Evolutionary conservation across 192 early-diverging fungal genomes (phyloP).

Genomic region (Podochytrium sp.): DNA sequence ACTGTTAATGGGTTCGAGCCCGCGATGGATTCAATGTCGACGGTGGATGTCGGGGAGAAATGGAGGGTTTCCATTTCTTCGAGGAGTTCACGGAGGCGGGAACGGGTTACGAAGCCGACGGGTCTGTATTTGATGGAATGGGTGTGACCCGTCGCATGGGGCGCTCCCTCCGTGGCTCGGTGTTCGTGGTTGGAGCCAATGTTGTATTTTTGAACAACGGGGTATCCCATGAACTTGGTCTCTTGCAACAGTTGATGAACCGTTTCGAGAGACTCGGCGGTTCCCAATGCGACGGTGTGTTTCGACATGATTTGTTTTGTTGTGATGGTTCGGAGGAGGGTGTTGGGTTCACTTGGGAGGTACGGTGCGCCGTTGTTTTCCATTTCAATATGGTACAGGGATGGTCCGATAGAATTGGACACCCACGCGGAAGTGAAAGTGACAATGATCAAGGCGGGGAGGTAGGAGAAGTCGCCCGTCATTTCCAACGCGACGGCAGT

Average conservation of each 20-base stretch:
- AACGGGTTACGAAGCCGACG: conserved; percentile 12
- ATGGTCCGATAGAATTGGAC: conserved; percentile 9
- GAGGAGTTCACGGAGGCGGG: neutral
- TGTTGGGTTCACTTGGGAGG: conserved; percentile 34
- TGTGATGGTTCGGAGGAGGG: conserved; percentile 26
- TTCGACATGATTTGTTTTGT: conserved; percentile 20
- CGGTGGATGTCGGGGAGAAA: neutral
- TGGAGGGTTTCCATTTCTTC: neutral
- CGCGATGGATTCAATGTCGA: conserved; percentile 8
- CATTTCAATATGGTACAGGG: conserved; percentile 47
- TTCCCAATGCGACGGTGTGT: conserved; percentile 21
- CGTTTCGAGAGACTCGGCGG: neutral
- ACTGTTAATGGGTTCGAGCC: conserved; percentile 20
- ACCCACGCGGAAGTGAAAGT: conserved; percentile 30
- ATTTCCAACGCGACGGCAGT: conserved; percentile 40
- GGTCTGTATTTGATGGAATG: neutral
- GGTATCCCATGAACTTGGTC: conserved; percentile 30
- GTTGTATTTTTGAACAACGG: conserved; percentile 31
- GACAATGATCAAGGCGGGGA: conserved; percentile 39
- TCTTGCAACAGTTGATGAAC: neutral
- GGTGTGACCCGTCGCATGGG: neutral
- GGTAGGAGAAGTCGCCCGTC: conserved; percentile 39
- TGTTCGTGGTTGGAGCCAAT: conserved; percentile 12
- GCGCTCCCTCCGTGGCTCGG: neutral
- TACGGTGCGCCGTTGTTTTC: conserved; percentile 36